These are phyloP conservation scores for Wilhelminamyces savonicus DNA, from an alignment of 805 yeast species.

Conservation along the genomic window DNA sequence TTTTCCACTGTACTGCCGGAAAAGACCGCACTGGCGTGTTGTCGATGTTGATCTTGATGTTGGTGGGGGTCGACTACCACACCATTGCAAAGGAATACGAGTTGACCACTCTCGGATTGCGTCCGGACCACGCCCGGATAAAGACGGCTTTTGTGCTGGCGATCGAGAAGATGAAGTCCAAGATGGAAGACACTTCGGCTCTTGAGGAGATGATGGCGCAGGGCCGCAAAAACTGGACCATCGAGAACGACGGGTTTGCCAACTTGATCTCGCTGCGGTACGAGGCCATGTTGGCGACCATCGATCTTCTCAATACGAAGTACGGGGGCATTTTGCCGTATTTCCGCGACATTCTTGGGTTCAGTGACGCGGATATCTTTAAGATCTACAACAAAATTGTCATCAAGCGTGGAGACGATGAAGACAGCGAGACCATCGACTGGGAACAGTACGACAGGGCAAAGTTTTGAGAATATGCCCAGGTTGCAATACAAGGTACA, in stretches of 20 bases:
- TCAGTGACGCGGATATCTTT: slow-evolving; percentile 39
- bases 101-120: slow-evolving; percentile 59
- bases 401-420: too few species aligned
- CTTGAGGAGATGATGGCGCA: slow-evolving; percentile 16
- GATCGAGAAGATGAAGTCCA: slow-evolving; percentile 23
- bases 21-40: slow-evolving; percentile 80
- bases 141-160: slow-evolving; percentile 27
- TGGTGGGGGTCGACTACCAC: slow-evolving; percentile 60
- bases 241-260: slow-evolving; percentile 47
- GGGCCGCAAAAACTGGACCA: slow-evolving; percentile 36
- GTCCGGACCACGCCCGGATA: slow-evolving; percentile 40
- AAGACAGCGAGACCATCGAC: too few species aligned
- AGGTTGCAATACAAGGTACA: too few species aligned
- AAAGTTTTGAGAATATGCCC: too few species aligned
- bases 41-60: slow-evolving; percentile 57
- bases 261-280: slow-evolving; percentile 58
- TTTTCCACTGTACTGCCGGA: slow-evolving; percentile 81
- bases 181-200: slow-evolving; percentile 14
- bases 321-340: slow-evolving; percentile 53
- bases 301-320: slow-evolving; percentile 43
- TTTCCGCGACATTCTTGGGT: slow-evolving; percentile 35
- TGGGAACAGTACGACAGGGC: too few species aligned
- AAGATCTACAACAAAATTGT: slow-evolving; percentile 11
- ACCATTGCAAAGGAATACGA: slow-evolving; percentile 73
- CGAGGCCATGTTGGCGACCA: slow-evolving; percentile 64